Base-by-base conservation (phyloP, 129 eudicot species). In the Solidago caesia region DNA sequence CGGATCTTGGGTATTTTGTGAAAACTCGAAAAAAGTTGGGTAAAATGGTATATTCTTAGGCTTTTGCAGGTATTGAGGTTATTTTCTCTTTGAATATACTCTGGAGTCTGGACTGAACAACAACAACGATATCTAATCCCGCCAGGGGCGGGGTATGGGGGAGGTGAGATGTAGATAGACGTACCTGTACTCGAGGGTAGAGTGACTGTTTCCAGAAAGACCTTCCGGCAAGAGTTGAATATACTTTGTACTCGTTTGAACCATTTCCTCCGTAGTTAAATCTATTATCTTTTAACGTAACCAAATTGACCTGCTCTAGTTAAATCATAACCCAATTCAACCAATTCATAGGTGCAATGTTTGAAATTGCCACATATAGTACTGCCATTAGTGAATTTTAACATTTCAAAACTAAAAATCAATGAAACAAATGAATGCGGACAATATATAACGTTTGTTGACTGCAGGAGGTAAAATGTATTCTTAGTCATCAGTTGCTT, bases 401-500 rank as follows among this genome's bases (percentile, higher is more conserved):
- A 21, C 21, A 21, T 21, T 21, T 21, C 21, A 9, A 59, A 44
- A 72, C 3, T 5, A 74, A 61, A 33, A 74, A 47, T 33, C 61
- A 48, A 2, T 61, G 8, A 60, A 73, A 27, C 77, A 63, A 1
- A 25, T 26, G 47, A 39, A 51, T 44, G 25, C 29, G 60, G 29
- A 8, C 39, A 8, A 52, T 26, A 70, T 4, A 70, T n/a, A 1
- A 70, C 62, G 27, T 70, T 13, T 70, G 39, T 33, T 52, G 47
- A 33, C 48, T 64, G 29, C 55, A 67, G 14, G 49, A 39, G 42
- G 25, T 73, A 45, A 13, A 26, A 45, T 27, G 15, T 4, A 26
- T 7, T n/a, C 45, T 59, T 73, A 73, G 59, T 73, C 48, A 41
- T 59, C 2, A 4, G 33, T 39, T 51, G 72, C 72, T 27, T 64